Percentiles rank a stretch among this genome's conserved stretches.
These are phyloP conservation scores for Acmispon strigosus DNA, from an alignment of 306 rosid genomes.

Conservation along the genomic window DNA sequence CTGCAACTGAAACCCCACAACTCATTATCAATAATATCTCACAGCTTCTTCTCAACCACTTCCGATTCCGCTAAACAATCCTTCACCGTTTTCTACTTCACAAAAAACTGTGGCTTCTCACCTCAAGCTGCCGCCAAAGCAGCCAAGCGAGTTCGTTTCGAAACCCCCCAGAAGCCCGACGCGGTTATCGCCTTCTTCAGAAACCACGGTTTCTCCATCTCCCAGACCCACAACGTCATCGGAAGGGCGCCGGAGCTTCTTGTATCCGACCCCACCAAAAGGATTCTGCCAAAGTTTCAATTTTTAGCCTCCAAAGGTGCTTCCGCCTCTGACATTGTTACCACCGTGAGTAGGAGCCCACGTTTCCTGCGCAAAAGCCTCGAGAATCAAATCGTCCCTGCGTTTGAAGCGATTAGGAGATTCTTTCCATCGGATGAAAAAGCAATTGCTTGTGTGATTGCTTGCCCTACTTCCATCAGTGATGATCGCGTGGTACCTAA, in stretches of 20 bases:
- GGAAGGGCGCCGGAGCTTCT: background rate
- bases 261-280: background rate
- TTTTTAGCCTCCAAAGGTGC: conserved; percentile 18
- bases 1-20: background rate
- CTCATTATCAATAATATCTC: background rate
- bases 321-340: background rate
- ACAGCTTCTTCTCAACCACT: background rate
- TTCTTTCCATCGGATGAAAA: background rate
- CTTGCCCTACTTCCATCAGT: background rate
- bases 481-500: background rate
- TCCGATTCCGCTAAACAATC: background rate
- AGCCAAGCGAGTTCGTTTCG: conserved; percentile 18
- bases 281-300: conserved; percentile 2
- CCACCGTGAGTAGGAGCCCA: background rate
- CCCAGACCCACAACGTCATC: background rate
- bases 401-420: background rate
- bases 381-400: background rate
- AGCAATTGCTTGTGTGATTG: background rate
- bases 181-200: background rate
- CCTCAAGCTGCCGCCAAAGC: conserved; percentile 17
- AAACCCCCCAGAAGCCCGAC: conserved; percentile 22
- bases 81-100: conserved; percentile 28
- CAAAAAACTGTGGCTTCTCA: conserved; percentile 20
- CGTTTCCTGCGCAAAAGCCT: background rate
- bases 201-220: background rate